Conservation (phyloP, 176 grass and related monocot genomes). For the Triticum monococcum region DNA sequence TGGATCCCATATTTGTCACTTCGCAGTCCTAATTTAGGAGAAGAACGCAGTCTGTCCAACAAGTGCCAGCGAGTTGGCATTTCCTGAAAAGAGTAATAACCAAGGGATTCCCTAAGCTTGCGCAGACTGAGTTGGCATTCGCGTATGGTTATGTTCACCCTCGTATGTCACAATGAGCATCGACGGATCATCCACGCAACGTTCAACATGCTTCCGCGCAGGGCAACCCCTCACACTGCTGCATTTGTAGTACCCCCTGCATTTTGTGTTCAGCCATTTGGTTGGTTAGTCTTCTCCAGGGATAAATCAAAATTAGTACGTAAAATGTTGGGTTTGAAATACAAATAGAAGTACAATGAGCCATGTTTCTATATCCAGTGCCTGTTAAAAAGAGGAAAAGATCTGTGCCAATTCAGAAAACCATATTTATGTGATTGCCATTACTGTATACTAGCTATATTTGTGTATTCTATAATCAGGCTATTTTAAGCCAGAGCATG, state of each 20-base stretch:
- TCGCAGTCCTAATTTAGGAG: slow-evolving; percentile 23
- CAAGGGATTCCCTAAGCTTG: slow-evolving; percentile 38
- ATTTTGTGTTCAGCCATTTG: slow-evolving; percentile 7
- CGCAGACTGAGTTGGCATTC: slow-evolving; percentile 41
- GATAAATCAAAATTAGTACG: neutral
- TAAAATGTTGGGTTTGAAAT: neutral
- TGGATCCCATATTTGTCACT: neutral
- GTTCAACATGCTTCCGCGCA: slow-evolving; percentile 79
- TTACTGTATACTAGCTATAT: slow-evolving; percentile 40
- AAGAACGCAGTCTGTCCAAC: neutral
- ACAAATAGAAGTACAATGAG: neutral
- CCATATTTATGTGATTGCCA: slow-evolving; percentile 37
- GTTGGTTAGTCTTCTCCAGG: neutral
- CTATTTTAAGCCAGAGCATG: slow-evolving; percentile 29
- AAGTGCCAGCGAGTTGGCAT: neutral
- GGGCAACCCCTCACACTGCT: slow-evolving; percentile 84
- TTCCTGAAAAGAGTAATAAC: neutral
- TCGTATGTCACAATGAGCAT: slow-evolving; percentile 93
- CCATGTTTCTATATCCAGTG: neutral
- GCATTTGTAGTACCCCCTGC: slow-evolving; percentile 96
- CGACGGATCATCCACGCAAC: slow-evolving; percentile 69
- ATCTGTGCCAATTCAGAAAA: neutral
- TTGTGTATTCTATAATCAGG: slow-evolving; percentile 15
- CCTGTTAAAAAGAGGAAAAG: neutral
- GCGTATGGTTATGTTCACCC: slow-evolving; percentile 78